phyloP scores from a whole-genome alignment of 148 eudicot species.

The Mesembryanthemum crystallinum region DNA sequence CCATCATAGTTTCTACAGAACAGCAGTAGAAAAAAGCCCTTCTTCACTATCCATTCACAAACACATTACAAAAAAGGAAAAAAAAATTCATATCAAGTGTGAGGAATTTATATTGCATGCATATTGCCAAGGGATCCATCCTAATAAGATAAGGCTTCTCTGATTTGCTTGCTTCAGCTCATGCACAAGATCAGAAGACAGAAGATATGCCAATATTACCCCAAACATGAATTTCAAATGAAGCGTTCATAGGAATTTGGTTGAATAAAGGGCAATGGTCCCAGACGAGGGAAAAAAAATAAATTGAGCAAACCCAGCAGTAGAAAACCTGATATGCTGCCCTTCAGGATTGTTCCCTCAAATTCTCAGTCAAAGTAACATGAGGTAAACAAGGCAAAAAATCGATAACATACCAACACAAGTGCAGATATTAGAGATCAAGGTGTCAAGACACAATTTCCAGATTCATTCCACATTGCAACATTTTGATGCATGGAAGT shows the following conservation, averaged over 20 bases:
- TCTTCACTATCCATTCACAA: neutral
- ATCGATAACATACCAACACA: neutral
- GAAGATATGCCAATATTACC: neutral
- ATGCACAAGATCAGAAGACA: neutral
- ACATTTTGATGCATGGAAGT: neutral
- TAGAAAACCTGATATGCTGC: neutral
- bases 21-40: neutral
- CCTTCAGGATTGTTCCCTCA: neutral
- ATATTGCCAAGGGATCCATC: neutral
- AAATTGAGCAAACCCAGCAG: neutral
- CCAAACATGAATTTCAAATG: neutral
- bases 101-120: neutral
- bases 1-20: constrained; percentile 58
- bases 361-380: neutral
- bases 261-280: no score
- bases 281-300: neutral
- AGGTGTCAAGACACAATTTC: neutral
- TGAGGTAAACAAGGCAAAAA: neutral
- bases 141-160: neutral
- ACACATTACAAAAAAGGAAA: neutral
- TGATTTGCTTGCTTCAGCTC: neutral
- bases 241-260: no score
- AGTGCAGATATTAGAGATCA: neutral
- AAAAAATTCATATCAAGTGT: neutral
- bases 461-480: neutral